Evolutionary conservation across 805 yeast genomes (phyloP).

Genomic region (Cyberlindnera lachancei): DNA sequence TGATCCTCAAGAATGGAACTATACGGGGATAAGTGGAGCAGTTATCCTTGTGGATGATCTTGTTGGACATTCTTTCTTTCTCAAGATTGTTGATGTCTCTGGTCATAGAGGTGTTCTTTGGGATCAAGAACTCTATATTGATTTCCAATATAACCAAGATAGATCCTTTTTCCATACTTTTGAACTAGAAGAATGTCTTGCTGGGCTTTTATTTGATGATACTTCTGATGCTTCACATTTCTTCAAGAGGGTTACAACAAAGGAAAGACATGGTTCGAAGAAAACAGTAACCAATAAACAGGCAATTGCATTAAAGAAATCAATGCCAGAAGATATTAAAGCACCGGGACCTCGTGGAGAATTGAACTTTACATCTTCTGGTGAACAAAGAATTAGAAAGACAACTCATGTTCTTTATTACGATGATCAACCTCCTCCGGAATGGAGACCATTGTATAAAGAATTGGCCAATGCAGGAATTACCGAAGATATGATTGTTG

Average conservation of each 20-base stretch:
- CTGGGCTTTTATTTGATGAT: constrained; percentile 86
- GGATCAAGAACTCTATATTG: constrained; percentile 93
- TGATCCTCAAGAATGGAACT: constrained; percentile 70
- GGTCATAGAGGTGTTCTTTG: constrained; percentile 86
- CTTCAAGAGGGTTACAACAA: constrained; percentile 62
- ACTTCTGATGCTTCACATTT: constrained; percentile 82
- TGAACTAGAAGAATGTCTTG: constrained; percentile 84
- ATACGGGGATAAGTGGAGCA: constrained; percentile 88
- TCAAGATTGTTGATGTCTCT: constrained; percentile 78
- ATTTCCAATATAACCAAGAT: constrained; percentile 88
- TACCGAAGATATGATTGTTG: constrained; percentile 83
- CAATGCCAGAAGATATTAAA: constrained; percentile 24
- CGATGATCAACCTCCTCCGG: constrained; percentile 75
- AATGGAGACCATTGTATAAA: constrained; percentile 69
- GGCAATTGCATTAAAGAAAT: constrained; percentile 72
- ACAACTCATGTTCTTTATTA: constrained; percentile 58
- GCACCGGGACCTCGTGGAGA: constrained; percentile 25
- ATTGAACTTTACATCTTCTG: constrained; percentile 23
- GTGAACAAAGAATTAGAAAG: constrained; percentile 46
- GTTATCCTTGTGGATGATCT: constrained; percentile 80
- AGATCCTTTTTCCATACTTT: constrained; percentile 91
- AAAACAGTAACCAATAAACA: constrained; percentile 80
- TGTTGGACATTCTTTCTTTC: constrained; percentile 89
- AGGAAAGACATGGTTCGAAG: constrained; percentile 81
- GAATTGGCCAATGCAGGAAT: constrained; percentile 76